Evolutionary conservation across 352 stramenopile species (phyloP).

Genomic region (Plasmopara viticola): DNA sequence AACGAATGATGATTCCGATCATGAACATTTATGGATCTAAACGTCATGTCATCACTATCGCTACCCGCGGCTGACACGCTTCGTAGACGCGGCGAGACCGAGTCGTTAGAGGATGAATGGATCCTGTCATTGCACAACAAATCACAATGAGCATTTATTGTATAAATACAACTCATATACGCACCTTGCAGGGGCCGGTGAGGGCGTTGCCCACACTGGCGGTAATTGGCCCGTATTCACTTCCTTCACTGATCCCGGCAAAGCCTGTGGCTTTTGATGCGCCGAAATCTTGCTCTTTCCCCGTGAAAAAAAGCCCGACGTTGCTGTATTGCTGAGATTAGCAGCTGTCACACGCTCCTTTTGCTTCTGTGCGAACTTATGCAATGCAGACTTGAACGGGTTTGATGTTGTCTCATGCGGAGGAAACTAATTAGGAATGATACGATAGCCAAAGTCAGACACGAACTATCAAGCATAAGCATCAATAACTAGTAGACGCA

Average conservation of each 20-base stretch:
- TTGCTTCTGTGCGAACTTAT: slow-evolving; percentile 81
- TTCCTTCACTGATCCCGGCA: slow-evolving; percentile 70
- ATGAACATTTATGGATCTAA: slow-evolving; percentile 19
- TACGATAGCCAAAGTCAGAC: not conserved
- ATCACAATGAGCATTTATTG: slow-evolving; percentile 1
- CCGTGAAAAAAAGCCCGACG: slow-evolving; percentile 67
- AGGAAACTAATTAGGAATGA: slow-evolving; percentile 24
- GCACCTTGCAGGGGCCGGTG: slow-evolving; percentile 41
- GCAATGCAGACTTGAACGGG: slow-evolving; percentile 67
- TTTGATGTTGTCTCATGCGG: slow-evolving; percentile 40
- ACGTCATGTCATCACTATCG: slow-evolving; percentile 23
- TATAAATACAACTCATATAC: not conserved
- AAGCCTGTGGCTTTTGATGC: slow-evolving; percentile 35
- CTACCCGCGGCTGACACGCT: slow-evolving; percentile 18
- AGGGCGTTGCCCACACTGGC: slow-evolving; percentile 69
- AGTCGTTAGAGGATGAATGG: slow-evolving; percentile 26
- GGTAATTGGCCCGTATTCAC: slow-evolving; percentile 64
- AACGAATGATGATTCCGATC: slow-evolving; percentile 13
- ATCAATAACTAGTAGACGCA: slow-evolving; percentile 12
- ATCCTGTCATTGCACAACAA: slow-evolving; percentile 20
- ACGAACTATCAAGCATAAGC: slow-evolving; percentile 1
- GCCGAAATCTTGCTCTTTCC: slow-evolving; percentile 26
- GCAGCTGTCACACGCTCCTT: slow-evolving; percentile 35
- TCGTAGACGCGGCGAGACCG: slow-evolving; percentile 14
- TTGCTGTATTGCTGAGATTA: slow-evolving; percentile 34